These are phyloP conservation scores for Cryphonectria nitschkei DNA, from an alignment of 2,329 filamentous ascomycete species.

Conservation along the genomic window DNA sequence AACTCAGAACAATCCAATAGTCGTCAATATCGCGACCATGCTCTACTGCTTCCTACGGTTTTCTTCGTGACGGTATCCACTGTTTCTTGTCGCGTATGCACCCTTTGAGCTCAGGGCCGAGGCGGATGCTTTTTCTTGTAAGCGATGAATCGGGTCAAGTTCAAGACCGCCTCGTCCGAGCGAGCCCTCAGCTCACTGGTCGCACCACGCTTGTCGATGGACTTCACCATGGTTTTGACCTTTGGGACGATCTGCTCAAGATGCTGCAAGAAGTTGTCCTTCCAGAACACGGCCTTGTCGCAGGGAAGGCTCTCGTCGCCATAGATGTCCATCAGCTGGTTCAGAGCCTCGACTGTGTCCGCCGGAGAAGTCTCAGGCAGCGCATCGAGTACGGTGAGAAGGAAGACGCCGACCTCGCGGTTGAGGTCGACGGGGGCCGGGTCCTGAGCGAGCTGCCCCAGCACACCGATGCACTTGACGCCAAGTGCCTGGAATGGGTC, in stretches of 20 bases:
- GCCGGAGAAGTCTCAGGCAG: constrained; percentile 58
- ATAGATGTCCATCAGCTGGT: constrained; percentile 71
- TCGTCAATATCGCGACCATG: background rate
- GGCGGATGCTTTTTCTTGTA: constrained; percentile 66
- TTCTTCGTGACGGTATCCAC: background rate
- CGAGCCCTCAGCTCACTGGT: constrained; percentile 59
- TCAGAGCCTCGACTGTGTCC: constrained; percentile 65
- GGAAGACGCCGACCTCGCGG: constrained; percentile 65
- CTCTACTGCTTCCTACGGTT: background rate
- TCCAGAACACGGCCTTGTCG: constrained; percentile 68
- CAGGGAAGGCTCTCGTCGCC: constrained; percentile 61
- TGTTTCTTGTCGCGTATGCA: background rate
- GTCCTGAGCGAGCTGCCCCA: constrained; percentile 64
- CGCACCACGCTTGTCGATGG: constrained; percentile 60
- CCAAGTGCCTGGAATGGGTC: constrained; percentile 66
- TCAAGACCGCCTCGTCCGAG: constrained; percentile 64
- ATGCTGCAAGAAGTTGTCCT: constrained; percentile 61
- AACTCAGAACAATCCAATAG: background rate
- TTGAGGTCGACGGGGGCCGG: constrained; percentile 59
- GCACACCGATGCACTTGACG: constrained; percentile 69
- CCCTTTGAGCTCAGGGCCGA: background rate
- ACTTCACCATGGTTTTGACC: constrained; percentile 60
- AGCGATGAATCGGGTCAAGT: constrained; percentile 63
- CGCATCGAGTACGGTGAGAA: constrained; percentile 57
- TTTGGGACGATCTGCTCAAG: constrained; percentile 59